Evolutionary conservation across 768 basidiomycete genomes (phyloP).

Genomic region (Lyophyllum semitale): DNA sequence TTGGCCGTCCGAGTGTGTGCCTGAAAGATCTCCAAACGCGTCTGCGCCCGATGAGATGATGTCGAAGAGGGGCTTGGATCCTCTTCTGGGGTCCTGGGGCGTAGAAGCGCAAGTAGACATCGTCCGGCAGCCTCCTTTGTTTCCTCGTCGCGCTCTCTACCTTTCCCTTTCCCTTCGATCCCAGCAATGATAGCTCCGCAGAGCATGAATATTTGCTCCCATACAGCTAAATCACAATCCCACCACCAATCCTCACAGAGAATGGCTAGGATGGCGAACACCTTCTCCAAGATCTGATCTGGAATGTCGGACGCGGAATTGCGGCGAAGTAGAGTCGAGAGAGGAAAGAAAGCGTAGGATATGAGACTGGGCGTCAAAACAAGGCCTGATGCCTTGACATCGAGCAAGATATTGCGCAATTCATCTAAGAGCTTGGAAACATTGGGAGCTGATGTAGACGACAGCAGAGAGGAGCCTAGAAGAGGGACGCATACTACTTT

Average conservation of each 20-base stretch:
- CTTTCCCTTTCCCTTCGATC: conserved; percentile 68
- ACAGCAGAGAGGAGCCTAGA: conserved; percentile 67
- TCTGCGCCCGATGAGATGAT: conserved; percentile 20
- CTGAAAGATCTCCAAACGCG: conserved; percentile 38
- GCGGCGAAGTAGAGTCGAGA: conserved; percentile 81
- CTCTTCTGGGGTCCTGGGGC: conserved; percentile 45
- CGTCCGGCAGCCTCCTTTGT: conserved; percentile 72
- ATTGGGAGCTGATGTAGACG: conserved; percentile 49
- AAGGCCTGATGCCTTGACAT: conserved; percentile 36
- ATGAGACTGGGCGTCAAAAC: conserved; percentile 61
- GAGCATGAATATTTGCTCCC: conserved; percentile 87
- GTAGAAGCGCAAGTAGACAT: conserved; percentile 68
- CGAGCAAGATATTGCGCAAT: conserved; percentile 50
- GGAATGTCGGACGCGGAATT: conserved; percentile 71
- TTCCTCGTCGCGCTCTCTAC: conserved; percentile 75
- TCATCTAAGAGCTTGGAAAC: conserved; percentile 55
- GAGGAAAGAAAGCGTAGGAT: conserved; percentile 85
- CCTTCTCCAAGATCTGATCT: conserved; percentile 76
- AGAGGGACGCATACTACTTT: conserved; percentile 84
- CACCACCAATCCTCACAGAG: conserved; percentile 86
- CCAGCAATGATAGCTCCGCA: conserved; percentile 66
- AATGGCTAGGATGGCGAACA: conserved; percentile 57
- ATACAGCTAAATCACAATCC: conserved; percentile 67
- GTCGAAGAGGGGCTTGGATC: conserved; percentile 25
- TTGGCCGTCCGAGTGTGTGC: conserved; percentile 45